phyloP scores from a whole-genome alignment of 192 early-diverging fungal species.

The Backusella mclennaniae region DNA sequence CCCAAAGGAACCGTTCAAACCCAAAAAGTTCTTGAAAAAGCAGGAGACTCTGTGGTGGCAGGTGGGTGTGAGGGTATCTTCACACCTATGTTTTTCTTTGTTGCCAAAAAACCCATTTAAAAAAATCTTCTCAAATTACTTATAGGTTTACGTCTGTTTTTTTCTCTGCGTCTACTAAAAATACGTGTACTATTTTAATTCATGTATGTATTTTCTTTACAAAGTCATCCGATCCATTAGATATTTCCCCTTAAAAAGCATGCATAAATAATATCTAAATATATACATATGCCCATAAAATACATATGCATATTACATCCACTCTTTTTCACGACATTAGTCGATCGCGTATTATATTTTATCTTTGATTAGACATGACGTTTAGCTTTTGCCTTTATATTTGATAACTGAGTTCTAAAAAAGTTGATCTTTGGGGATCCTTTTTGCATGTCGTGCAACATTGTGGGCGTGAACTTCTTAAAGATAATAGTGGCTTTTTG shows the following conservation, averaged over 20 bases:
- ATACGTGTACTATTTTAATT: not conserved
- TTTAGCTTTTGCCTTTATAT: not conserved
- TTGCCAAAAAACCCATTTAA: constrained; percentile 60
- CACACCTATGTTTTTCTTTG: constrained; percentile 94
- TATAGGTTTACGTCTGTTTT: not conserved
- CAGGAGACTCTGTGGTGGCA: constrained; percentile 73
- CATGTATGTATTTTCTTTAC: not conserved
- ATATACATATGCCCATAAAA: not conserved
- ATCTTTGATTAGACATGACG: not conserved
- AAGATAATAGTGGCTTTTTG: not conserved
- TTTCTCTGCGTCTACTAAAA: not conserved
- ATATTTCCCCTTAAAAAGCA: not conserved
- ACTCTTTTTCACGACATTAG: not conserved
- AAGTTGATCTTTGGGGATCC: not conserved
- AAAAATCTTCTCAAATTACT: not conserved
- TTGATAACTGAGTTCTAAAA: constrained; percentile 1
- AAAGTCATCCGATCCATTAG: not conserved
- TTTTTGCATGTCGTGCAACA: not conserved
- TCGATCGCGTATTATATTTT: constrained; percentile 1
- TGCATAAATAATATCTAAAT: not conserved
- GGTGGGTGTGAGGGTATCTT: constrained; percentile 80
- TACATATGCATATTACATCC: not conserved
- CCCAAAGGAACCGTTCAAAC: constrained; percentile 86
- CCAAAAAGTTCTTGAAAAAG: constrained; percentile 76
- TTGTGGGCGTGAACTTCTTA: not conserved